phyloP scores from a whole-genome alignment of 2,329 filamentous ascomycete species.

The Trichoderma atroviride region DNA sequence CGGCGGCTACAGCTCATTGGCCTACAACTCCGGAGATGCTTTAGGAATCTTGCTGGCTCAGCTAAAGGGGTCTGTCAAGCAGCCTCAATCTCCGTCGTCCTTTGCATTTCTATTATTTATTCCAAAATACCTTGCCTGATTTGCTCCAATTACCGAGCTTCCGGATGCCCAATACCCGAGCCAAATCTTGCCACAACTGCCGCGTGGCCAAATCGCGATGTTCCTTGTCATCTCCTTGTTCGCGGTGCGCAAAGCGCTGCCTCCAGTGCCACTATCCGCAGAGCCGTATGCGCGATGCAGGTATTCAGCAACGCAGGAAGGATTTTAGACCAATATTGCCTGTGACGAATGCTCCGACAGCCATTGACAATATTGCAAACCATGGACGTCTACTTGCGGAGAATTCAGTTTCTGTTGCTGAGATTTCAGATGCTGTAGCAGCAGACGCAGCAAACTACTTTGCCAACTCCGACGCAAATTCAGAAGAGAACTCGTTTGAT shows the following conservation, averaged over 20 bases:
- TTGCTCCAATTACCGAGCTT: neutral
- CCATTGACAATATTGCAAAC: neutral
- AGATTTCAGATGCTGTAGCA: neutral
- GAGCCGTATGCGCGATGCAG: neutral
- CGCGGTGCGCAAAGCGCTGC: neutral
- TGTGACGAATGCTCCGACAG: neutral
- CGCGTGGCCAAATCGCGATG: slow-evolving; percentile 17
- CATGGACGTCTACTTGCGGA: neutral
- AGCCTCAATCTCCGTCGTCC: neutral
- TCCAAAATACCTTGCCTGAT: neutral
- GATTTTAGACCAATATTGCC: neutral
- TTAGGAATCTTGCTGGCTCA: neutral
- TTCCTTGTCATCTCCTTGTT: slow-evolving; percentile 13
- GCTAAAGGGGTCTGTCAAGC: neutral
- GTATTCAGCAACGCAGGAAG: neutral
- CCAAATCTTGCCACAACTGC: slow-evolving; percentile 16
- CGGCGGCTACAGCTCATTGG: slow-evolving; percentile 7
- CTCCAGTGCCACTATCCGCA: slow-evolving; percentile 1
- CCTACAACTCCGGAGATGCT: slow-evolving; percentile 3
- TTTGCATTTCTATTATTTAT: neutral
- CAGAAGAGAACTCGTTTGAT: neutral
- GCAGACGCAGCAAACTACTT: neutral
- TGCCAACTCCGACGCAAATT: neutral
- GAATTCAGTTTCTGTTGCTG: neutral
- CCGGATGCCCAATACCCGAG: slow-evolving; percentile 14